Conservation (phyloP, 805 yeast species). For the Candida sanyiensis region DNA sequence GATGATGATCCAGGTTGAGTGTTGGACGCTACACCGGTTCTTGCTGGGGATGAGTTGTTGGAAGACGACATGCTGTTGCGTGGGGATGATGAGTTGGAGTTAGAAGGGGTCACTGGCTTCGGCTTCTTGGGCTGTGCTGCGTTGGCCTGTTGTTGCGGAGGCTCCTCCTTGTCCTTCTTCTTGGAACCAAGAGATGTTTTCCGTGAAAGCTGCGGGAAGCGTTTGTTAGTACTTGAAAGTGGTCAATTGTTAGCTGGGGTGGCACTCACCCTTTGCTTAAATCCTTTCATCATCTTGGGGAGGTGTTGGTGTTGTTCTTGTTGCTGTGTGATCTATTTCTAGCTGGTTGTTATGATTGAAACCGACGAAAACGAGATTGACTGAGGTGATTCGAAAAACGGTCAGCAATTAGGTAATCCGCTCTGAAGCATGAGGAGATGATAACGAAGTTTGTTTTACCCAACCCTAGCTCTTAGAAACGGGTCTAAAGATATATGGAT, state of each 20-base stretch:
- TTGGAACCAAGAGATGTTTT: slow-evolving; percentile 32
- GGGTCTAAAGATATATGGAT: too few species aligned
- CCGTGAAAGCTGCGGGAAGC: slow-evolving; percentile 18
- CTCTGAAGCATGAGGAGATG: too few species aligned
- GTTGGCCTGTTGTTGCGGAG: slow-evolving; percentile 17
- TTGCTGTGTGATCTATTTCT: neutral
- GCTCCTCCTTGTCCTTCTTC: slow-evolving; percentile 35
- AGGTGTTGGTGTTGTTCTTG: neutral
- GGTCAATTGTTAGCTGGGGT: slow-evolving; percentile 7
- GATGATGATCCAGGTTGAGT: slow-evolving; percentile 17
- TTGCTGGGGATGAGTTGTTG: slow-evolving; percentile 6
- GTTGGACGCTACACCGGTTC: neutral
- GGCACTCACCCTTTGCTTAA: slow-evolving; percentile 48
- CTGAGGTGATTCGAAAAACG: neutral
- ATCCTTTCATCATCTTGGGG: slow-evolving; percentile 65
- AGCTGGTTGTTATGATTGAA: slow-evolving; percentile 1
- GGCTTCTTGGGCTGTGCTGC: slow-evolving; percentile 7
- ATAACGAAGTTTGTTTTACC: too few species aligned
- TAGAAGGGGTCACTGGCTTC: slow-evolving; percentile 3
- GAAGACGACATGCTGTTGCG: slow-evolving; percentile 19
- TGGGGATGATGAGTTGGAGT: slow-evolving; percentile 18
- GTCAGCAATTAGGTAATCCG: neutral
- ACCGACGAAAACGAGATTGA: neutral
- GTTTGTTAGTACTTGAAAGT: slow-evolving; percentile 12
- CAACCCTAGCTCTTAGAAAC: too few species aligned